Conservation (phyloP, 179 eudicot genomes). For the Beta macrorhiza region DNA sequence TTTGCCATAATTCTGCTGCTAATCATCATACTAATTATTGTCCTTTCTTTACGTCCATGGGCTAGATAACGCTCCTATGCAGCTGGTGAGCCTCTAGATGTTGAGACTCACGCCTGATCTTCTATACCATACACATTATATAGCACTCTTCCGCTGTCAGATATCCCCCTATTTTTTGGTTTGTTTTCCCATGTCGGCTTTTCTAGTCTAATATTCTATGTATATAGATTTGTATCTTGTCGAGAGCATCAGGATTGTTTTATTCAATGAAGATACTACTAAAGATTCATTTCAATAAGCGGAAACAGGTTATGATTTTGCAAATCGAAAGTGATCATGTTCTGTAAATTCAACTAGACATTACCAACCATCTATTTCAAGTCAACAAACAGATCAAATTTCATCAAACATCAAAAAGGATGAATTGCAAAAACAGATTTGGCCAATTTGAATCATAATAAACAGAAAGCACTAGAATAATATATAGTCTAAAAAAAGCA, state of each 20-base stretch:
- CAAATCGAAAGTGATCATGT: background rate
- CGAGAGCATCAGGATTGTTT: constrained; percentile 1
- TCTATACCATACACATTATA: background rate
- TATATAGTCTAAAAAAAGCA: background rate
- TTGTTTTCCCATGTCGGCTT: background rate
- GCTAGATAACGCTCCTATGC: background rate
- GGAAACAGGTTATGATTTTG: background rate
- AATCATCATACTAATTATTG: constrained; percentile 49
- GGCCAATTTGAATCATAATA: background rate
- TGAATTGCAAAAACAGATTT: background rate
- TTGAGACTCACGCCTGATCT: background rate
- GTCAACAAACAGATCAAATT: background rate
- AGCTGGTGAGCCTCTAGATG: background rate
- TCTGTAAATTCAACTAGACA: background rate
- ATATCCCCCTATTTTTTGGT: background rate
- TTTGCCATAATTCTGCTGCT: constrained; percentile 59
- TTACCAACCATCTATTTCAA: background rate
- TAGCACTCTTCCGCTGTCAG: background rate
- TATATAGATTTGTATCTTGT: constrained; percentile 6
- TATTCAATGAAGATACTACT: background rate
- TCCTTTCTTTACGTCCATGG: constrained; percentile 69
- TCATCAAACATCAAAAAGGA: too few relatives aligned
- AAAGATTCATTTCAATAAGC: background rate
- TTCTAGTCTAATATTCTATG: background rate
- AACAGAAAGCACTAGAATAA: background rate